These are phyloP conservation scores for Phytopythium delawarense DNA, from an alignment of 352 stramenopile genomes.

Conservation along the genomic window DNA sequence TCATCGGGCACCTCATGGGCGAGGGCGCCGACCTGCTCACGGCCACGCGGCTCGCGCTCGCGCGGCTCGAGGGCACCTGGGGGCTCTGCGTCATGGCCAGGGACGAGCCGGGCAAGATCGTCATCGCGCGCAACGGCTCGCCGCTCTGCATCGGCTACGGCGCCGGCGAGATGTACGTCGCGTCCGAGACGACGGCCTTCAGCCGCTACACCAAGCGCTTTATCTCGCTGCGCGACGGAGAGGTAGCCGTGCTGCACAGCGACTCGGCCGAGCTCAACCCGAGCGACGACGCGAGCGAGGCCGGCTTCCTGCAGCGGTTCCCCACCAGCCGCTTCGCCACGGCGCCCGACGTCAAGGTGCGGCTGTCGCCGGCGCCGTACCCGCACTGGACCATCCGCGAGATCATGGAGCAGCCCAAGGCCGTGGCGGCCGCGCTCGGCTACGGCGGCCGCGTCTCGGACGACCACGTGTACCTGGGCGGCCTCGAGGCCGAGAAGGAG, in stretches of 20 bases:
- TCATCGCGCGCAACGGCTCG: conserved; percentile 97
- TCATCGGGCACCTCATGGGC: conserved; percentile 93
- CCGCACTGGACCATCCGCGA: conserved; percentile 96
- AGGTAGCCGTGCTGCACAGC: conserved; percentile 94
- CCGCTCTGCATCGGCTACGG: conserved; percentile 90
- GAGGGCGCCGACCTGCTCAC: conserved; percentile 77
- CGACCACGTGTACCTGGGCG: conserved; percentile 92
- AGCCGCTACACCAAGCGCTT: conserved; percentile 97
- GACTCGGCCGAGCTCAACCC: conserved; percentile 93
- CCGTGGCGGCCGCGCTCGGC: conserved; percentile 91
- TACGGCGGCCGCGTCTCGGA: conserved; percentile 94
- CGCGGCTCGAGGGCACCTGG: conserved; percentile 94
- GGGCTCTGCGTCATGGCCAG: conserved; percentile 92
- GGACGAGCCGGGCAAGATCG: conserved; percentile 93
- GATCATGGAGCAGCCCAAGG: conserved; percentile 96
- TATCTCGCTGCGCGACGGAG: conserved; percentile 95
- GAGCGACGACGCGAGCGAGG: conserved; percentile 44
- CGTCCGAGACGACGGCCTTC: conserved; percentile 94
- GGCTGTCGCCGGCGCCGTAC: conserved; percentile 92
- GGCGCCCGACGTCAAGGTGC: conserved; percentile 93
- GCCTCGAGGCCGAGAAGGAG: conserved; percentile 91
- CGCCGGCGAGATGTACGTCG: conserved; percentile 92
- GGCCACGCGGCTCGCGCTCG: conserved; percentile 89
- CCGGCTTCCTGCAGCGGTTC: conserved; percentile 78
- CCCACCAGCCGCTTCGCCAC: conserved; percentile 87